Conservation (phyloP, 805 yeast genomes). For the Candida rishiriensis region DNA sequence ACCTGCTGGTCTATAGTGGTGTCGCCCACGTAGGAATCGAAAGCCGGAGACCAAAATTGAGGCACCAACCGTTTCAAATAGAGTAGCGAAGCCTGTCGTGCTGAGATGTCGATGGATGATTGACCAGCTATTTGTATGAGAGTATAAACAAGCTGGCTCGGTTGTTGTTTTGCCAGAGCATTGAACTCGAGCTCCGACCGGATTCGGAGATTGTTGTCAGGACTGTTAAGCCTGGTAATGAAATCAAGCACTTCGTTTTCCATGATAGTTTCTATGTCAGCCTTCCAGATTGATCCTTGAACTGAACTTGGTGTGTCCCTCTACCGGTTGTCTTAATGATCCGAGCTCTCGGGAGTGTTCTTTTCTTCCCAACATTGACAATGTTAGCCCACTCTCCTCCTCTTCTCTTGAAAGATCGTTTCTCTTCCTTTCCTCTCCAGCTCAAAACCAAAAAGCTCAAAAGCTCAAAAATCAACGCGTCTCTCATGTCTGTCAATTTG, state of each 20-base stretch:
- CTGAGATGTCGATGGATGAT: slow-evolving; percentile 25
- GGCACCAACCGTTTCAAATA: slow-evolving; percentile 67
- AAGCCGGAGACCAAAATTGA: slow-evolving; percentile 78
- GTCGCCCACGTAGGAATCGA: slow-evolving; percentile 67
- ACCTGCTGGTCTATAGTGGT: slow-evolving; percentile 40
- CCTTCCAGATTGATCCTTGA: too few relatives aligned
- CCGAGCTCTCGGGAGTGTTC: too few relatives aligned
- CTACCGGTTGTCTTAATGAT: too few relatives aligned
- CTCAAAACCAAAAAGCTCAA: too few relatives aligned
- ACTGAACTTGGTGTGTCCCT: too few relatives aligned
- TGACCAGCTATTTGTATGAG: slow-evolving; percentile 41
- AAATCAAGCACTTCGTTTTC: slow-evolving; percentile 12
- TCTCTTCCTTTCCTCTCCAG: too few relatives aligned
- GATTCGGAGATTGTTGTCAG: slow-evolving; percentile 50
- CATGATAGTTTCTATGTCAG: slow-evolving; percentile 8
- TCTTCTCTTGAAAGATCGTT: not conserved
- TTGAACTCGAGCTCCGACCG: slow-evolving; percentile 49
- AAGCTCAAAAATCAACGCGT: too few relatives aligned
- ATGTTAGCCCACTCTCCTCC: too few relatives aligned
- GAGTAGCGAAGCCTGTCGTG: slow-evolving; percentile 61
- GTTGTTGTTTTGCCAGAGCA: slow-evolving; percentile 39
- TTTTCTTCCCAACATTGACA: too few relatives aligned
- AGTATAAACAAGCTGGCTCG: slow-evolving; percentile 40
- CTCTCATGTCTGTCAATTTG: too few relatives aligned
- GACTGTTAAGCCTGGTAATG: slow-evolving; percentile 16